A percentile compares a stretch with the other conserved stretches of the same genome.
phyloP scores from a whole-genome alignment of 2,329 filamentous ascomycete genomes.

The Talaromyces sp. region DNA sequence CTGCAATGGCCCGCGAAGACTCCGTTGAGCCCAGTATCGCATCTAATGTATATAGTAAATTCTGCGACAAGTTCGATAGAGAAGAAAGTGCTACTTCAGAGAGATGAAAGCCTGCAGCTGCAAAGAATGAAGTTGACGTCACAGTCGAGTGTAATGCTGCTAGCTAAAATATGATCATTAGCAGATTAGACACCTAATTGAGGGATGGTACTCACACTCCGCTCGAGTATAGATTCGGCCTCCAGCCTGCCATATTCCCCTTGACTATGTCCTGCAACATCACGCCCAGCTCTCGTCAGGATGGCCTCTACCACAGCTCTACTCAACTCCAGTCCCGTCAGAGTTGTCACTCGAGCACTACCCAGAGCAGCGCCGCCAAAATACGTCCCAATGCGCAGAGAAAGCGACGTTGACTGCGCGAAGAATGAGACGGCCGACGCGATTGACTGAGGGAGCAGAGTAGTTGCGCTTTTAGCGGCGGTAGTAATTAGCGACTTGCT shows the following conservation, averaged over 20 bases:
- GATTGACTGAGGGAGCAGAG: conserved; percentile 43
- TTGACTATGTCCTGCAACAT: conserved; percentile 44
- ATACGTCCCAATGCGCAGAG: conserved; percentile 42
- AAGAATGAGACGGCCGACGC: conserved; percentile 44
- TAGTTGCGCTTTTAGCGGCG: conserved; percentile 30
- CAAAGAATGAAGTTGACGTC: conserved; percentile 47
- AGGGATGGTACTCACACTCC: conserved; percentile 38
- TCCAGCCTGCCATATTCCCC: conserved; percentile 44
- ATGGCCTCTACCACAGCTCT: conserved; percentile 45
- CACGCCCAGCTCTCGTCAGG: conserved; percentile 42
- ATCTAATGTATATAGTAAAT: conserved; percentile 45
- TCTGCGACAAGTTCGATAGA: conserved; percentile 41
- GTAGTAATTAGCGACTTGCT: conserved; percentile 14
- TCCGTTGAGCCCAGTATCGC: conserved; percentile 48
- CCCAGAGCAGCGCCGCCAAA: conserved; percentile 44
- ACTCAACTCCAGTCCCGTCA: conserved; percentile 45
- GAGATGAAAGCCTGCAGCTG: conserved; percentile 45
- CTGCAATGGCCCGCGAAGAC: conserved; percentile 47
- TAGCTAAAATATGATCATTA: conserved; percentile 29
- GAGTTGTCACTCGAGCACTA: conserved; percentile 42
- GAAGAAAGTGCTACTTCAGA: conserved; percentile 45
- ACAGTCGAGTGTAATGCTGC: conserved; percentile 43
- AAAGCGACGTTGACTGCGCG: conserved; percentile 45
- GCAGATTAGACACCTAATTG: conserved; percentile 14
- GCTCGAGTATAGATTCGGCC: conserved; percentile 45